phyloP scores from a whole-genome alignment of 2,329 filamentous ascomycete species.

The Colletotrichum sp. region DNA sequence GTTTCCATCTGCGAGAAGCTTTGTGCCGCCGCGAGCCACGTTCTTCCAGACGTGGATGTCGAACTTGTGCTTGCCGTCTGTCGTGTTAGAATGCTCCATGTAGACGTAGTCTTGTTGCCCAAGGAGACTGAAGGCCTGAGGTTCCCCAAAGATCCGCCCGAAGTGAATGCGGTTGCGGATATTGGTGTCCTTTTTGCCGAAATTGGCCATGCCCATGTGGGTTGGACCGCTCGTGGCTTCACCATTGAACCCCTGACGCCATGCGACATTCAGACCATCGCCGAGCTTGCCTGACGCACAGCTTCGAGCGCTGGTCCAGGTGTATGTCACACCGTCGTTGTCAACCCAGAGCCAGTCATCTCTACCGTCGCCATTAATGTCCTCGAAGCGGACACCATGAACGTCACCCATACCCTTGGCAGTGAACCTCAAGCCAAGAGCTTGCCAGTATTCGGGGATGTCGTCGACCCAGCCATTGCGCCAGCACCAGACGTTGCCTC shows the following conservation, averaged over 20 bases:
- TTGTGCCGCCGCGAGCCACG: constrained; percentile 20
- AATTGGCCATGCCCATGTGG: constrained; percentile 1
- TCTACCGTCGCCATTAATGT: constrained; percentile 28
- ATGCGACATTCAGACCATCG: background rate
- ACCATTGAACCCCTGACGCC: constrained; percentile 25
- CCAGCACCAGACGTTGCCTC: constrained; percentile 30
- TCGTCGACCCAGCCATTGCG: constrained; percentile 35
- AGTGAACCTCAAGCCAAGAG: constrained; percentile 27
- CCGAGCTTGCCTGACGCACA: constrained; percentile 22
- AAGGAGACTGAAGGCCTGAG: constrained; percentile 10
- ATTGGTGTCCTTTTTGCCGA: background rate
- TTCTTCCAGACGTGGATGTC: constrained; percentile 19
- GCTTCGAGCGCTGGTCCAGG: constrained; percentile 27
- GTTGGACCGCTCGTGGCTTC: constrained; percentile 16
- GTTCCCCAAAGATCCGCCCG: constrained; percentile 12
- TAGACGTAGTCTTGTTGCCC: constrained; percentile 17
- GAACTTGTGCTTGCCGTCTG: background rate
- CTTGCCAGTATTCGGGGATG: constrained; percentile 37
- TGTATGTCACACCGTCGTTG: constrained; percentile 21
- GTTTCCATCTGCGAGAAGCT: constrained; percentile 17
- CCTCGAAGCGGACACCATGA: constrained; percentile 25
- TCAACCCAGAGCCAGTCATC: constrained; percentile 29
- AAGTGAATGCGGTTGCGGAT: constrained; percentile 1
- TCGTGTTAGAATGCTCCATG: constrained; percentile 1
- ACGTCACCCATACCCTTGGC: constrained; percentile 24